Percentiles rank a stretch among this genome's conserved stretches.
These are phyloP conservation scores for Fragilariopsis cylindrus DNA, from an alignment of 108 stramenopile genomes.

Conservation along the genomic window DNA sequence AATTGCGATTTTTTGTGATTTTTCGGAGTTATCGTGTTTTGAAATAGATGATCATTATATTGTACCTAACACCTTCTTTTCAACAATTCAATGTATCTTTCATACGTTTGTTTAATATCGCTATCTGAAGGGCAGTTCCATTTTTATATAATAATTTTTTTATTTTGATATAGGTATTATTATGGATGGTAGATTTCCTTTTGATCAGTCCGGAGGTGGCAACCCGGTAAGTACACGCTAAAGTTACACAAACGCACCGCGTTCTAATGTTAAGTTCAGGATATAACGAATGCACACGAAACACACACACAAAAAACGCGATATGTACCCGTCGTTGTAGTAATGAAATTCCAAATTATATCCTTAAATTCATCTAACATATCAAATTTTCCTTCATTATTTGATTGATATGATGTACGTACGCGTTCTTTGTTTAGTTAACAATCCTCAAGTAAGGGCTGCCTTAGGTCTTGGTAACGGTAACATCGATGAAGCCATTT, in stretches of 20 bases:
- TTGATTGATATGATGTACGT: too few species aligned
- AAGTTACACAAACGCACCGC: neutral
- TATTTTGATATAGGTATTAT: too few species aligned
- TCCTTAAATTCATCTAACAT: neutral
- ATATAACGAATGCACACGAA: neutral
- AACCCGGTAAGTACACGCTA: conserved; percentile 25
- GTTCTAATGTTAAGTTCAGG: neutral
- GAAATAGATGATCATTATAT: too few species aligned
- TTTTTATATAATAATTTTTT: too few species aligned
- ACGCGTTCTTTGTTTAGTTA: neutral
- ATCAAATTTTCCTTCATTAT: neutral
- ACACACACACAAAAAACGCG: neutral
- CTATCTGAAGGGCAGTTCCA: too few species aligned
- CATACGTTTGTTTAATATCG: too few species aligned
- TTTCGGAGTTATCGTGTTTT: too few species aligned
- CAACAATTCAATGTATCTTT: too few species aligned
- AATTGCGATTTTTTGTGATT: too few species aligned
- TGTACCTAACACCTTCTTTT: too few species aligned
- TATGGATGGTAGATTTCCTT: conserved; percentile 51
- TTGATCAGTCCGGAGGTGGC: conserved; percentile 28
- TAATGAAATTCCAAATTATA: neutral
- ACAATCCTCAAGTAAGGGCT: conserved; percentile 42
- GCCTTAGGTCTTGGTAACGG: conserved; percentile 43
- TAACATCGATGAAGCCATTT: conserved; percentile 25
- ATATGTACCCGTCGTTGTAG: neutral